These are phyloP conservation scores for Marchantia polymorpha DNA, from an alignment of 225 moss, liverwort and hornwort species.

Conservation along the genomic window DNA sequence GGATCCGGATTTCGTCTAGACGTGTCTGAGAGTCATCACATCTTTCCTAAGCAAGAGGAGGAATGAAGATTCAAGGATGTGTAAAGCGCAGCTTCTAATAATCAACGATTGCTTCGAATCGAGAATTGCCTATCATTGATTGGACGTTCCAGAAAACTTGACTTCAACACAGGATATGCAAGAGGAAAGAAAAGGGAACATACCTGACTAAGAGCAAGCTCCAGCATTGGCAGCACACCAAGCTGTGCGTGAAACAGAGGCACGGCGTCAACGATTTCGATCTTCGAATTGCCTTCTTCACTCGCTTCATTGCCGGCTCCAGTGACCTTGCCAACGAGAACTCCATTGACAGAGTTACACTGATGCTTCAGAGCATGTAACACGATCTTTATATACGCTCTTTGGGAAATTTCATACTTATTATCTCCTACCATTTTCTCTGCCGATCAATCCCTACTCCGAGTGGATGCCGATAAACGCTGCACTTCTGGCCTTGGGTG, in stretches of 20 bases:
- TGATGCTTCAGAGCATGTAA: constrained; percentile 88
- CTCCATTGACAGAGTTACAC: constrained; percentile 67
- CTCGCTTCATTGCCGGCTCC: constrained; percentile 8
- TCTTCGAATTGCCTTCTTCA: constrained; percentile 38
- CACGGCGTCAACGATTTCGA: constrained; percentile 68
- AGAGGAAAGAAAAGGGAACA: not conserved
- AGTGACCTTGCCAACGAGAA: constrained; percentile 61
- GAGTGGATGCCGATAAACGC: not conserved
- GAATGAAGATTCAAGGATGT: not conserved
- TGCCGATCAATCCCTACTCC: constrained; percentile 3
- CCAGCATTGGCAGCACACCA: constrained; percentile 88
- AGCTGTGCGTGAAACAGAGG: constrained; percentile 82
- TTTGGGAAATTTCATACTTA: constrained; percentile 66
- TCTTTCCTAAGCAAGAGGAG: not conserved
- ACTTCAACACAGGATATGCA: not conserved
- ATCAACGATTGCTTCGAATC: not conserved
- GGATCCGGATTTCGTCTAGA: too few species aligned
- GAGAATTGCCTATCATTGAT: not conserved
- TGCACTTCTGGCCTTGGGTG: not conserved
- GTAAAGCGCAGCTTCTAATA: not conserved
- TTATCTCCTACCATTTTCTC: constrained; percentile 44
- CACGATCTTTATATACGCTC: constrained; percentile 90
- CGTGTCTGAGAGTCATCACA: too few species aligned
- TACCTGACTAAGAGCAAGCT: constrained; percentile 85
- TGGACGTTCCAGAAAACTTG: not conserved